phyloP scores from a whole-genome alignment of 257 asterid species.

The Solanum paucissectum region DNA sequence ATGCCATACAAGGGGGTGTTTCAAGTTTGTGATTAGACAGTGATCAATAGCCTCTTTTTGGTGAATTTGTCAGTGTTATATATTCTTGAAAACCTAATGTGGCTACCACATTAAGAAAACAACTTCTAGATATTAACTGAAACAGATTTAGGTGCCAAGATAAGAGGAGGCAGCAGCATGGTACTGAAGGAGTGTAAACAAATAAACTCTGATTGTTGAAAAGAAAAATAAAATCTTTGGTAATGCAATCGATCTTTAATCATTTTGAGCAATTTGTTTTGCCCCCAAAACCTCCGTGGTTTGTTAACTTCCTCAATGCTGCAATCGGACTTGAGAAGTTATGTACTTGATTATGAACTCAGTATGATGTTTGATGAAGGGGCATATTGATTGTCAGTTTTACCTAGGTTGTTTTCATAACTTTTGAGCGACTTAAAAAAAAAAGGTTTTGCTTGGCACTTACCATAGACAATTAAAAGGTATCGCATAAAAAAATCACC shows the following conservation, averaged over 20 bases:
- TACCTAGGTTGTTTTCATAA: neutral
- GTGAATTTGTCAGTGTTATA: neutral
- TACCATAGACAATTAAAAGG: neutral
- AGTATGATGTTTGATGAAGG: neutral
- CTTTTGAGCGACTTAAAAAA: neutral
- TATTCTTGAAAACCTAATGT: neutral
- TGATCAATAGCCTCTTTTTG: neutral
- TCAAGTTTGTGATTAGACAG: neutral
- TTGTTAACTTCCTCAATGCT: neutral
- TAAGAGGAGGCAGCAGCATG: neutral
- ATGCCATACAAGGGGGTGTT: neutral
- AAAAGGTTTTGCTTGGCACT: neutral
- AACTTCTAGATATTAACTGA: neutral
- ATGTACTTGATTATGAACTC: neutral
- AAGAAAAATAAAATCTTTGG: neutral
- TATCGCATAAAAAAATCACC: neutral
- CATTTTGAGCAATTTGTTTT: neutral
- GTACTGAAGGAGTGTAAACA: neutral
- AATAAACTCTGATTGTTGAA: neutral
- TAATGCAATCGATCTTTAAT: neutral
- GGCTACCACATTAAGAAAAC: neutral
- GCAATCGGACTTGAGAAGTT: neutral
- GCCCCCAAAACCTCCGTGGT: neutral
- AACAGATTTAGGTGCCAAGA: neutral
- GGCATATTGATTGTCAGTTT: neutral